These are phyloP conservation scores for Colletotrichum shisoi DNA, from an alignment of 2,329 filamentous ascomycete genomes.

Conservation along the genomic window DNA sequence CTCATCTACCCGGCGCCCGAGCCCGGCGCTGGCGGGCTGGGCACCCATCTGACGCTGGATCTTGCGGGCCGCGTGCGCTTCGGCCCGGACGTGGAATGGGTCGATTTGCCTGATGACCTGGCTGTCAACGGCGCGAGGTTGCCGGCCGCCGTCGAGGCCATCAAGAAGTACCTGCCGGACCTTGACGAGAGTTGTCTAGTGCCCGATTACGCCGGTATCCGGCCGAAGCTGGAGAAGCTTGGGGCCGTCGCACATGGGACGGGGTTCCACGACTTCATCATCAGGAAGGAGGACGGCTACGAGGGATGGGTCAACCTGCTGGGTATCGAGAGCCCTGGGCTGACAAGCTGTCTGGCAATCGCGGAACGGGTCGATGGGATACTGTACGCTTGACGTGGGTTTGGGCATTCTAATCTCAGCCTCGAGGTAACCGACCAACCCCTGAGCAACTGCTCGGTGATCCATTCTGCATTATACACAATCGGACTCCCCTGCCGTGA, in stretches of 20 bases:
- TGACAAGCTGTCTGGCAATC: constrained; percentile 88
- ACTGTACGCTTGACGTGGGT: constrained; percentile 52
- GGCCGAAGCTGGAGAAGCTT: constrained; percentile 77
- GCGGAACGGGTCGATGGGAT: constrained; percentile 73
- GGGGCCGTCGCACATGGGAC: constrained; percentile 69
- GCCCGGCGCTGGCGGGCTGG: constrained; percentile 82
- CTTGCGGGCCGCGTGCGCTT: constrained; percentile 85
- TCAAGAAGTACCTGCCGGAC: constrained; percentile 78
- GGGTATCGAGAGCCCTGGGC: constrained; percentile 90
- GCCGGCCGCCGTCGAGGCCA: constrained; percentile 73
- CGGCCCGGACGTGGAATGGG: constrained; percentile 95
- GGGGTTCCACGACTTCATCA: constrained; percentile 84
- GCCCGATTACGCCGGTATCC: constrained; percentile 89
- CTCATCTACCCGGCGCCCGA: constrained; percentile 89
- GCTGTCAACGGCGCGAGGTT: constrained; percentile 70
- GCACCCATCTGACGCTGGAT: constrained; percentile 93
- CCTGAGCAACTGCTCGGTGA: constrained; percentile 4
- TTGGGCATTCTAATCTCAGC: constrained; percentile 31
- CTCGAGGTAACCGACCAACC: constrained; percentile 13
- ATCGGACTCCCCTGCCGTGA: neutral
- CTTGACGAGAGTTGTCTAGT: constrained; percentile 71
- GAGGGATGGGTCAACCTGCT: constrained; percentile 87
- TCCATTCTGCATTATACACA: constrained; percentile 10
- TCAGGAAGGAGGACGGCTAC: constrained; percentile 78
- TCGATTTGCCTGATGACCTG: constrained; percentile 74